Percentiles rank a stretch among this genome's conserved stretches.
Conservation (phyloP, 352 stramenopile species). For the Phytophthora crassamura region DNA sequence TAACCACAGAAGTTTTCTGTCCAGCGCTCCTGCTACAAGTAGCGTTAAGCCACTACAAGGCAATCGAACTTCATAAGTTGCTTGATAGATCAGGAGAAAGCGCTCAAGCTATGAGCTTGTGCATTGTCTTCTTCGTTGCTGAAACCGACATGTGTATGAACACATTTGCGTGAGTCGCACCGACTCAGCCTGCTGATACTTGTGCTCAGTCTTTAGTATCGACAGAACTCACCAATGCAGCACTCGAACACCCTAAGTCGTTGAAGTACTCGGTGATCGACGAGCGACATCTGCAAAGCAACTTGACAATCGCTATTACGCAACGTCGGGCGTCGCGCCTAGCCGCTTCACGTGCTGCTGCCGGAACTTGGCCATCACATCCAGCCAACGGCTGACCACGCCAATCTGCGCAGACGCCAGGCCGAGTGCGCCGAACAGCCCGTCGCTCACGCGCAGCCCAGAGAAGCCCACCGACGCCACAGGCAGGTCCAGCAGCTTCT, state of each 20-base stretch:
- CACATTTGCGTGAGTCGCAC: no score
- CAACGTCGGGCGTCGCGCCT: constrained; percentile 23
- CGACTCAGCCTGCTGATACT: no score
- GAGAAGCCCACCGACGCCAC: constrained; percentile 56
- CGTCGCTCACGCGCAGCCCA: constrained; percentile 57
- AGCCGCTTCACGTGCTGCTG: constrained; percentile 31
- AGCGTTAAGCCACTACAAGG: no score
- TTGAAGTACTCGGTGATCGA: no score
- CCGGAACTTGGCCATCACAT: constrained; percentile 48
- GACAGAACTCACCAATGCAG: neutral
- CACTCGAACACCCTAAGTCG: no score
- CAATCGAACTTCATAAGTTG: no score
- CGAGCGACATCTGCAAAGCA: neutral
- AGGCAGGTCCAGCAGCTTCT: constrained; percentile 66
- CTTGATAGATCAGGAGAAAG: no score
- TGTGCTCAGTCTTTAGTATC: neutral
- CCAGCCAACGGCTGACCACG: constrained; percentile 53
- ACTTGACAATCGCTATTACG: neutral
- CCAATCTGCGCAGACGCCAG: constrained; percentile 57
- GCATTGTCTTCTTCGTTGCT: no score
- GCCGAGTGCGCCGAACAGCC: constrained; percentile 50
- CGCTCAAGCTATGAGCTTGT: no score
- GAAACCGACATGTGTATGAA: no score
- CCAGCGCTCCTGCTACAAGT: no score
- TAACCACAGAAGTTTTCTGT: no score